phyloP scores from a whole-genome alignment of 2,329 filamentous ascomycete species.

The Paramyrothecium sp. region DNA sequence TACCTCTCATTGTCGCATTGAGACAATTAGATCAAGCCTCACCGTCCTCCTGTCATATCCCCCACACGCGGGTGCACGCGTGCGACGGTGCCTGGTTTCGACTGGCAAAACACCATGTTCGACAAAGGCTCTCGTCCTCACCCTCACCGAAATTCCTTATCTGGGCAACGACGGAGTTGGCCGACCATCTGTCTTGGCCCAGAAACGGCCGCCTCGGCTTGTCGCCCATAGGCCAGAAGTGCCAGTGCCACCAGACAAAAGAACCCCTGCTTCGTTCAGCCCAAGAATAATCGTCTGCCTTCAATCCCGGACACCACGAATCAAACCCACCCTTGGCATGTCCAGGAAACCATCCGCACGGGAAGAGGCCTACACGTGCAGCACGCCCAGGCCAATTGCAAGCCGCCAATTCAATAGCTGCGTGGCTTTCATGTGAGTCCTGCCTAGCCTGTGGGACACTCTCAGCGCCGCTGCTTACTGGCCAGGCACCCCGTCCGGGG shows the following conservation, averaged over 20 bases:
- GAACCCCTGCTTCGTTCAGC: neutral
- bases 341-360: neutral
- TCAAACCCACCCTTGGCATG: neutral
- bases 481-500: slow-evolving; percentile 7
- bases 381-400: neutral
- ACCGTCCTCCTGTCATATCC: too few species aligned
- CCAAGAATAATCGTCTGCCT: neutral
- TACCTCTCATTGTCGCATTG: too few species aligned
- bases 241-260: neutral
- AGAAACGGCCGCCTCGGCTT: neutral
- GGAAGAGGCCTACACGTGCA: neutral
- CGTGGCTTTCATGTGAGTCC: neutral
- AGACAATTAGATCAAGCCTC: too few species aligned
- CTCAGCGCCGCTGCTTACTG: neutral
- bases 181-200: too few species aligned
- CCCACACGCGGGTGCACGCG: too few species aligned
- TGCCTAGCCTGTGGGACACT: neutral
- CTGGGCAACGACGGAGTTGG: too few species aligned
- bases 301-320: neutral
- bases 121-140: too few species aligned
- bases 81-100: too few species aligned
- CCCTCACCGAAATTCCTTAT: too few species aligned
- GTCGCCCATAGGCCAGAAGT: neutral
- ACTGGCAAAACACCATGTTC: too few species aligned
- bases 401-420: neutral